These are phyloP conservation scores for Bipolaris bicolor DNA, from an alignment of 2,329 filamentous ascomycete genomes.

Conservation along the genomic window DNA sequence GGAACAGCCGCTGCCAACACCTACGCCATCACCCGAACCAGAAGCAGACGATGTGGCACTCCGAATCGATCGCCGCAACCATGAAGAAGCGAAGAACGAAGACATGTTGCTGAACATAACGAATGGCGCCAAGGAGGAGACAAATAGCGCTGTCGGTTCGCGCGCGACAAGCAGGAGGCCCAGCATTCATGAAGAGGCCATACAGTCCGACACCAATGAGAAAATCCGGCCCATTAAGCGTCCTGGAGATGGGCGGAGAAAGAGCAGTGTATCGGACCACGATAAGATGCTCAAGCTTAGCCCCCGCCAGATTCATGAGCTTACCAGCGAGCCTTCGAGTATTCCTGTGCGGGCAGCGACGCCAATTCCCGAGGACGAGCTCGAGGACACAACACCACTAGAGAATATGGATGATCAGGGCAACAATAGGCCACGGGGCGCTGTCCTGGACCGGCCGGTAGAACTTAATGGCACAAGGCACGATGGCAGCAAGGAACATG, in stretches of 20 bases:
- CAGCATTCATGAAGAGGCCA: slow-evolving; percentile 39
- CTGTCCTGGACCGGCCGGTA: slow-evolving; percentile 29
- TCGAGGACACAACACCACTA: slow-evolving; percentile 29
- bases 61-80: slow-evolving; percentile 13
- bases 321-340: slow-evolving; percentile 61
- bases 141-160: slow-evolving; percentile 20
- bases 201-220: slow-evolving; percentile 43
- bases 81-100: slow-evolving; percentile 17
- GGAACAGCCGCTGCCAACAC: slow-evolving; percentile 41
- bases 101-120: slow-evolving; percentile 17
- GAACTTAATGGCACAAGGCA: slow-evolving; percentile 17
- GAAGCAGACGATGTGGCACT: slow-evolving; percentile 33
- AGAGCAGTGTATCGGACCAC: slow-evolving; percentile 46
- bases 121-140: slow-evolving; percentile 15
- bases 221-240: slow-evolving; percentile 42
- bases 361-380: slow-evolving; percentile 46
- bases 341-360: slow-evolving; percentile 57
- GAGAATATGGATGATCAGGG: slow-evolving; percentile 23
- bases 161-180: slow-evolving; percentile 26
- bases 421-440: slow-evolving; percentile 27
- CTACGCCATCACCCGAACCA: slow-evolving; percentile 33
- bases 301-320: slow-evolving; percentile 60
- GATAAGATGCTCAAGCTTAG: slow-evolving; percentile 60
- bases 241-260: slow-evolving; percentile 43
- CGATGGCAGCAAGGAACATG: slow-evolving; percentile 4